Conservation (phyloP, 148 eudicot genomes). For the Rhododendron ferrugineum region DNA sequence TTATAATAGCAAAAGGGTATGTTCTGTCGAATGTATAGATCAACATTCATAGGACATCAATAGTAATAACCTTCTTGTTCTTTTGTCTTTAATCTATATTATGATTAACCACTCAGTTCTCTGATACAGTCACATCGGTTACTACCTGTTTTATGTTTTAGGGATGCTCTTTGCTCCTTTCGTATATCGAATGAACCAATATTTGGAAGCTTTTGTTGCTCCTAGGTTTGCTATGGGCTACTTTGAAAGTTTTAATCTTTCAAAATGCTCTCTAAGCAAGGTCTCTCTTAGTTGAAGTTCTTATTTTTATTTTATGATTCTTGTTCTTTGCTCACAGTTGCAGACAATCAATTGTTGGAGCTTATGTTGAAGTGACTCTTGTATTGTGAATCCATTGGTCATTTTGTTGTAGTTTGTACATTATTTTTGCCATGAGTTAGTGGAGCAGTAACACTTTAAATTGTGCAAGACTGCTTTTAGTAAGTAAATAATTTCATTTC, state of each 20-base stretch:
- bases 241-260: neutral
- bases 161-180: neutral
- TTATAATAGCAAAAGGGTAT: neutral
- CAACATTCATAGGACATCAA: neutral
- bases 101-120: neutral
- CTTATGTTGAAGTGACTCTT: neutral
- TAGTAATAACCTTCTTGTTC: neutral
- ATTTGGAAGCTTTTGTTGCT: too few relatives aligned
- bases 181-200: neutral
- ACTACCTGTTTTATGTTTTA: neutral
- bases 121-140: neutral
- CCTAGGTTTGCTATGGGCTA: neutral
- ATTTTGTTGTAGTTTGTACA: neutral
- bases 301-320: neutral
- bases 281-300: neutral
- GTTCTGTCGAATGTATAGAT: neutral
- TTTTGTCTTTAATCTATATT: neutral
- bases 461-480: neutral
- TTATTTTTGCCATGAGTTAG: neutral
- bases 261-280: neutral
- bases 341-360: neutral
- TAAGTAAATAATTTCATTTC: neutral
- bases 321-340: neutral
- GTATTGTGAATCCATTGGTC: neutral
- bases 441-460: neutral